Evolutionary conservation across 2,329 filamentous ascomycete genomes (phyloP), one percentile per base, ranked within the genome.

Genomic region (Thelonectria blattea): DNA sequence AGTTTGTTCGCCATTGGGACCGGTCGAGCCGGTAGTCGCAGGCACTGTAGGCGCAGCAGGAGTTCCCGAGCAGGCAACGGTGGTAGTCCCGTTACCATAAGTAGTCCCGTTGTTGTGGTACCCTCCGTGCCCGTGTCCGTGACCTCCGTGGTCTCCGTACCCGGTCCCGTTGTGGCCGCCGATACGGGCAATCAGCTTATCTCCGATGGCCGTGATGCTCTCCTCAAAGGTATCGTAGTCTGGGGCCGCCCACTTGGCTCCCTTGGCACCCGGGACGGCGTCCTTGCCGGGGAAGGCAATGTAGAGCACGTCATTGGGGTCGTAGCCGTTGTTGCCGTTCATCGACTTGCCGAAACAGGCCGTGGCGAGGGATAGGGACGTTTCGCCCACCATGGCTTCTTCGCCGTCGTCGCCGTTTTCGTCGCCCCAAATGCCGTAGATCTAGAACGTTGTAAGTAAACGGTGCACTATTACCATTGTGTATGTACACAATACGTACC

Each of bases 351-450:
- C 84, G 67, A 81, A 88, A 69, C 86, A 88, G 18, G 81, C 75
- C 24, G 83, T 83, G 2, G 83, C 86, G 9, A 88, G 76, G 1
- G 83, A 81, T 62, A 88, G 80, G 22, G 83, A 82, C 0, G 83
- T 79, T 63, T 88, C 86, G 30, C 86, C 85, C 0, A 84, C 80
- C 64, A 83, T 74, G n/a, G 82, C 75, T 54, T 78, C 68, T 5
- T 71, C 61, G 3, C 79, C 78, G 51, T 82, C 80, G 45, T 80
- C 83, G 39, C 84, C 85, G 60, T 88, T 88, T 34, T 81, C 82
- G 64, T 88, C 85, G 17, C 84, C 86, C 85, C 84, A 88, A 49
- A 88, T 74, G 9, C 84, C 85, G 66, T 87, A 88, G 62, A 81
- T 76, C 80, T 83, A 43, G 66, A 20, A 46, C 0, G 15, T 7